phyloP scores from a whole-genome alignment of 2,329 filamentous ascomycete genomes.

The Aureobasidium melanogenum region DNA sequence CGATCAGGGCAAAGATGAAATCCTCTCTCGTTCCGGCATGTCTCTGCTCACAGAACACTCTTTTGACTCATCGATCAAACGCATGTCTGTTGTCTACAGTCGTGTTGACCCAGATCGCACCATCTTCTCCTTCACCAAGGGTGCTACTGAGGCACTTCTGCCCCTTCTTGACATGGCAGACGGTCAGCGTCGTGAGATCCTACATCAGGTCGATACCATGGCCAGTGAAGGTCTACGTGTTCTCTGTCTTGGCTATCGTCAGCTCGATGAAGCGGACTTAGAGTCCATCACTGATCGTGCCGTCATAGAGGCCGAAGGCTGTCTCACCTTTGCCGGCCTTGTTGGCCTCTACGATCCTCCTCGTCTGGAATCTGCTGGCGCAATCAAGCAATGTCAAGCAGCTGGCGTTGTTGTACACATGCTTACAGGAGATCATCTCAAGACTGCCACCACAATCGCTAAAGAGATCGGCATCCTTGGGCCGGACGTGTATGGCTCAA shows the following conservation, averaged over 20 bases:
- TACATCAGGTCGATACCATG: constrained; percentile 22
- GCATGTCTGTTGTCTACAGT: constrained; percentile 25
- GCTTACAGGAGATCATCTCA: constrained; percentile 40
- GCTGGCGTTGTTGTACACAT: constrained; percentile 43
- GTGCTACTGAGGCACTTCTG: constrained; percentile 25
- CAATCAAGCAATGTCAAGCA: constrained; percentile 36
- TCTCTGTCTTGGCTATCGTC: constrained; percentile 22
- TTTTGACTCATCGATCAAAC: constrained; percentile 27
- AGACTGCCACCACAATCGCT: constrained; percentile 39
- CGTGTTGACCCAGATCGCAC: neutral
- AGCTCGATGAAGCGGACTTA: neutral
- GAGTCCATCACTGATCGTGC: constrained; percentile 20
- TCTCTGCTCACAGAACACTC: constrained; percentile 17
- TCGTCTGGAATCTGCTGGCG: constrained; percentile 25
- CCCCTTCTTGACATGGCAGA: constrained; percentile 20
- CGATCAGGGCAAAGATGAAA: constrained; percentile 20
- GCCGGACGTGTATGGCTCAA: constrained; percentile 21
- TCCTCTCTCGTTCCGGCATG: neutral
- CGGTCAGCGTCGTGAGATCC: constrained; percentile 16
- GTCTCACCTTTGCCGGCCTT: constrained; percentile 20
- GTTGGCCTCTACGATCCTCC: constrained; percentile 27
- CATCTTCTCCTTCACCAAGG: constrained; percentile 24
- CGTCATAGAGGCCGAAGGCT: constrained; percentile 12
- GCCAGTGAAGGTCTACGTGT: constrained; percentile 22
- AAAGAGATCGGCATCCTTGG: constrained; percentile 37